Conservation (phyloP, 2,329 filamentous ascomycete genomes). For the Corniculantispora saksenae region DNA sequence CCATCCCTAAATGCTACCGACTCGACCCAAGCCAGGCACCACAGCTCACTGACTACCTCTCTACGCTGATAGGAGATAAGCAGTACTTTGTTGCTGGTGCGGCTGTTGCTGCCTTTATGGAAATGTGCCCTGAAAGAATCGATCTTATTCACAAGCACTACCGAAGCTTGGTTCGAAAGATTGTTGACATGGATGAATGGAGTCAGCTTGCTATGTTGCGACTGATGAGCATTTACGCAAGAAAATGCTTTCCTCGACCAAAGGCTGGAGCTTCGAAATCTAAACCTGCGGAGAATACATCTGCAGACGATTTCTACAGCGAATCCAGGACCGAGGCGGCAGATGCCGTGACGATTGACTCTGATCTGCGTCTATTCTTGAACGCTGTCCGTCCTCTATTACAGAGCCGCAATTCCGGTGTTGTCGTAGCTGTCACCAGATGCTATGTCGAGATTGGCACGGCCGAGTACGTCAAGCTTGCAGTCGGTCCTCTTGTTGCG, state of each 20-base stretch:
- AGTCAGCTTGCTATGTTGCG: constrained; percentile 82
- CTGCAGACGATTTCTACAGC: constrained; percentile 78
- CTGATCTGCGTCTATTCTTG: constrained; percentile 80
- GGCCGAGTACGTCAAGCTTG: constrained; percentile 68
- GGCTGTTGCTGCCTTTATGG: constrained; percentile 84
- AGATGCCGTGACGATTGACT: constrained; percentile 65
- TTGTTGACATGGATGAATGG: constrained; percentile 99
- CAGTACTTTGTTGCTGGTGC: constrained; percentile 97
- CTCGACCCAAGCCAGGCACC: constrained; percentile 84
- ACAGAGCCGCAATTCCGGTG: constrained; percentile 89
- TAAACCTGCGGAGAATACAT: constrained; percentile 33
- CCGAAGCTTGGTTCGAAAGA: constrained; percentile 77
- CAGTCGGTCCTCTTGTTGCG: constrained; percentile 82
- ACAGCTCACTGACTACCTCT: constrained; percentile 80
- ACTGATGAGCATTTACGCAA: constrained; percentile 80
- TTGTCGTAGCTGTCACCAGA: constrained; percentile 83
- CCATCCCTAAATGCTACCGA: constrained; percentile 93
- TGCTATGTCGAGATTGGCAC: constrained; percentile 86
- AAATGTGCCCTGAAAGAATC: constrained; percentile 83
- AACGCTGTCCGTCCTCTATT: constrained; percentile 80
- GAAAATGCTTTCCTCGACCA: constrained; percentile 80
- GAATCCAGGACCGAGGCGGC: constrained; percentile 52
- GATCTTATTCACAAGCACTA: constrained; percentile 93
- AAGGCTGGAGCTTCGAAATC: constrained; percentile 53
- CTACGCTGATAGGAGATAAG: constrained; percentile 78